Percentiles rank a stretch among this genome's conserved stretches.
These are phyloP conservation scores for Naganishia randhawae DNA, from an alignment of 768 basidiomycete genomes.

Conservation along the genomic window DNA sequence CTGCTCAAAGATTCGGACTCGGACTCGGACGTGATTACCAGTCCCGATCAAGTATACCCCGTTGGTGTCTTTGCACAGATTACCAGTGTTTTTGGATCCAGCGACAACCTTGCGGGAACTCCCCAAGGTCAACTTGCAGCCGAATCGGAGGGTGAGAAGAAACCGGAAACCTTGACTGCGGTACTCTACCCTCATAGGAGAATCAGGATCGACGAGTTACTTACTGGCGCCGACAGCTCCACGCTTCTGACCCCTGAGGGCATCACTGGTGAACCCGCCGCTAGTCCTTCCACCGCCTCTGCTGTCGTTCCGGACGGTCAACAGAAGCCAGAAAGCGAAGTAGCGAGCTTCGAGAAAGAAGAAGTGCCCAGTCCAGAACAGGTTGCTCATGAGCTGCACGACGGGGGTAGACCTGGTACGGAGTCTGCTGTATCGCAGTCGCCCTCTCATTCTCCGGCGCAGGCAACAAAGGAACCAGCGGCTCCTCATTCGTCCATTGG, in stretches of 20 bases:
- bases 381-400: constrained; percentile 46
- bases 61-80: constrained; percentile 98
- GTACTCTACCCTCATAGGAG: constrained; percentile 90
- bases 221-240: constrained; percentile 49
- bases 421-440: constrained; percentile 5
- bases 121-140: constrained; percentile 12
- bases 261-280: constrained; percentile 50
- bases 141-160: constrained; percentile 54
- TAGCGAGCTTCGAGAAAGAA: constrained; percentile 46
- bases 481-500: constrained; percentile 37
- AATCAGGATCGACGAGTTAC: constrained; percentile 79
- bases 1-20: constrained; percentile 87
- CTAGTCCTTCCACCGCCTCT: constrained; percentile 49
- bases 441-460: not conserved
- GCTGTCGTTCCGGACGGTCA: constrained; percentile 11
- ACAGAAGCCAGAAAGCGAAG: constrained; percentile 38
- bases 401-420: constrained; percentile 49
- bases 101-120: constrained; percentile 28
- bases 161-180: constrained; percentile 77
- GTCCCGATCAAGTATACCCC: constrained; percentile 77
- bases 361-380: constrained; percentile 26
- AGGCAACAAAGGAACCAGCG: not conserved
- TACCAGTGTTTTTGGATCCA: constrained; percentile 63
- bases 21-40: constrained; percentile 88
- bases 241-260: constrained; percentile 26